A percentile compares a stretch with the other conserved stretches of the same genome.
These are phyloP conservation scores for Gossypium laxum DNA, from an alignment of 441 rosid species.

Conservation along the genomic window DNA sequence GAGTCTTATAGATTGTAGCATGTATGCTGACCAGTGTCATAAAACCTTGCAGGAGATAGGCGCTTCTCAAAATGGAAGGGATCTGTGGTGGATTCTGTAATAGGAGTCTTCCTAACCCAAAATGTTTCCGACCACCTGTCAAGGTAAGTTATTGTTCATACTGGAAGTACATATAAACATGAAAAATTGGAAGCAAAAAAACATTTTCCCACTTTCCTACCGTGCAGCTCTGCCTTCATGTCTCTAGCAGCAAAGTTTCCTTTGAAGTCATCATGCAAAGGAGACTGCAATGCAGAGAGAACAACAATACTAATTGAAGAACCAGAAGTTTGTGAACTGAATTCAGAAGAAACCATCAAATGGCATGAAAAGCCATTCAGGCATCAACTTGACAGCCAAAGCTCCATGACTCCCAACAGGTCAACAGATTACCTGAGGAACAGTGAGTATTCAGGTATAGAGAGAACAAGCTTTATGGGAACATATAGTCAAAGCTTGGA, in stretches of 20 bases:
- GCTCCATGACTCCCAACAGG: slow-evolving; percentile 26
- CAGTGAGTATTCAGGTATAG: slow-evolving; percentile 30
- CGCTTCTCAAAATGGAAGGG: slow-evolving; percentile 98
- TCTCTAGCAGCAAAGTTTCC: slow-evolving; percentile 74
- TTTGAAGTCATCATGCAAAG: slow-evolving; percentile 32
- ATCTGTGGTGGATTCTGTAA: slow-evolving; percentile 90
- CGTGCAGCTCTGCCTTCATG: slow-evolving; percentile 94
- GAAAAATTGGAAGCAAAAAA: slow-evolving; percentile 10
- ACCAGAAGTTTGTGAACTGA: slow-evolving; percentile 43
- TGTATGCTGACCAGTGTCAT: not conserved
- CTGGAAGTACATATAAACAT: slow-evolving; percentile 4
- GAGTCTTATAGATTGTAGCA: slow-evolving; percentile 7
- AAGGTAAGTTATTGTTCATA: slow-evolving; percentile 43
- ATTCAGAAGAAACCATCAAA: slow-evolving; percentile 30
- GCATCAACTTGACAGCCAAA: slow-evolving; percentile 29
- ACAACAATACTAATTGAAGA: slow-evolving; percentile 43
- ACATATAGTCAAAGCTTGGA: slow-evolving; percentile 40
- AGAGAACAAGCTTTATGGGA: slow-evolving; percentile 32
- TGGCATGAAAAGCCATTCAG: slow-evolving; percentile 30
- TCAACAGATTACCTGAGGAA: slow-evolving; percentile 32
- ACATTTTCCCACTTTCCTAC: slow-evolving; percentile 16
- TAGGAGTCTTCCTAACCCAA: slow-evolving; percentile 95
- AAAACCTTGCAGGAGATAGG: slow-evolving; percentile 70
- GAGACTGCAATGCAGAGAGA: slow-evolving; percentile 20
- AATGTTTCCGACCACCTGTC: slow-evolving; percentile 97